These are phyloP conservation scores for Linnemannia hyalina DNA, from an alignment of 192 early-diverging fungal genomes.

Conservation along the genomic window DNA sequence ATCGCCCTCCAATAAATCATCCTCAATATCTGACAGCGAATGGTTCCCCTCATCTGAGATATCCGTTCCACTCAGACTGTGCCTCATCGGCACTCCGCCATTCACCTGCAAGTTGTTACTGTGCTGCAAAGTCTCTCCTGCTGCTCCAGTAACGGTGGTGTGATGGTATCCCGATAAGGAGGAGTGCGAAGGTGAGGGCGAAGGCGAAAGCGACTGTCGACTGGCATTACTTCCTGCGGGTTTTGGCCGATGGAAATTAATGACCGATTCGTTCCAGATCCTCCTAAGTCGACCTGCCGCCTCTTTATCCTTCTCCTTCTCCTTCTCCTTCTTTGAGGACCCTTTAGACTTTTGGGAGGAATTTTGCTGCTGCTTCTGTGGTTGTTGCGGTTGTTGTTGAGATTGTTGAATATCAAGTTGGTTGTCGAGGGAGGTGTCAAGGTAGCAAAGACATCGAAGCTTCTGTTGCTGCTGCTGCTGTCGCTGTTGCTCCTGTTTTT, in stretches of 20 bases:
- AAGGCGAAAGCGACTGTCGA: slow-evolving; percentile 1
- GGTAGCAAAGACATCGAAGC: slow-evolving; percentile 40
- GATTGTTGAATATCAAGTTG: background rate
- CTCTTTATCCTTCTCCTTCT: slow-evolving; percentile 10
- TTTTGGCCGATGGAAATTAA: slow-evolving; percentile 38
- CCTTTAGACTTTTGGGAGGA: slow-evolving; percentile 1
- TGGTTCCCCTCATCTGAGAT: slow-evolving; percentile 52
- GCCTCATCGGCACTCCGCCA: slow-evolving; percentile 11
- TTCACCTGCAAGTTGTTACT: background rate
- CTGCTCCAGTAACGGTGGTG: background rate
- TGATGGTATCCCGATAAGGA: background rate
- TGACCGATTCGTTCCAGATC: slow-evolving; percentile 52
- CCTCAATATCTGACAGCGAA: slow-evolving; percentile 30
- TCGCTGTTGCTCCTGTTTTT: background rate
- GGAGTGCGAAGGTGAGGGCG: background rate
- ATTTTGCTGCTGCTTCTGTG: background rate
- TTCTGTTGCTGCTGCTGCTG: slow-evolving; percentile 9
- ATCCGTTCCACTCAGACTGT: slow-evolving; percentile 37
- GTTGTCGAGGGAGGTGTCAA: slow-evolving; percentile 27
- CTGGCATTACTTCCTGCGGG: slow-evolving; percentile 5
- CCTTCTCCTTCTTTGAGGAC: slow-evolving; percentile 31
- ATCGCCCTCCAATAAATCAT: background rate
- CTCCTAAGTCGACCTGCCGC: slow-evolving; percentile 34
- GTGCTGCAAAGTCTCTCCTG: background rate
- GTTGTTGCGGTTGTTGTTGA: background rate